Base-by-base conservation (phyloP, 768 basidiomycete genomes). In the Boletus tylopilopsis region DNA sequence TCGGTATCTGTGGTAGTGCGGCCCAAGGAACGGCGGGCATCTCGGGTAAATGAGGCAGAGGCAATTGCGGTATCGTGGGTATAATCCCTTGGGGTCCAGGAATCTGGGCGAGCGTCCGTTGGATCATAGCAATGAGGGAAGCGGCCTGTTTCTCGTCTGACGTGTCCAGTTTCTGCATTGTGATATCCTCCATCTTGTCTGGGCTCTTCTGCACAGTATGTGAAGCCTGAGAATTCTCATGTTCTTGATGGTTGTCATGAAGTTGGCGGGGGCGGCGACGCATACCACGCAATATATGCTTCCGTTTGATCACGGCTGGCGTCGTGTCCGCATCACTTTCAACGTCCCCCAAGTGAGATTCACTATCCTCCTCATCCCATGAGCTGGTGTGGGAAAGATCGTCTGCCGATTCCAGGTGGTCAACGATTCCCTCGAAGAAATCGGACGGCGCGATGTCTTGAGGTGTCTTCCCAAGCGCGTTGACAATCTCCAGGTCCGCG, bases 401-500 rank as follows among this genome's bases (percentile, higher is more conserved):
- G 39, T 42, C 57, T 35, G 61, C 63, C 27, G 49, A 57, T 34
- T 51, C 47, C 24, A 16, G 11, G 34, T 49, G 45, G n/a, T 57
- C 50, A 37, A 57, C 51, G 38, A 59, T 69, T 56, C 59, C 76
- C 36, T 67, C 71, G 58, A 85, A 77, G 52, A 76, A 73, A 34
- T 72, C 71, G 5, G 61, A 44, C 1, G 77, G 71, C 8, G 73
- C 74, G 35, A 84, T 68, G 56, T 92, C 87, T 27, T 75, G 74
- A 5, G 90, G 74, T 5, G 82, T 88, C 68, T 81, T 82, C 16
- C 90, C 90, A 25, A 78, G 70, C 0, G 74, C 78, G 54, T 90
- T 78, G 46, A 91, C 88, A 42, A 91, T 80, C 61, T 87, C 85
- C 24, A 75, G 64, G 54, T 90, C 85, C 0, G 95, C 95, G 25